phyloP scores from a whole-genome alignment of 176 grass and related monocot species.

The Panicum miliaceum region DNA sequence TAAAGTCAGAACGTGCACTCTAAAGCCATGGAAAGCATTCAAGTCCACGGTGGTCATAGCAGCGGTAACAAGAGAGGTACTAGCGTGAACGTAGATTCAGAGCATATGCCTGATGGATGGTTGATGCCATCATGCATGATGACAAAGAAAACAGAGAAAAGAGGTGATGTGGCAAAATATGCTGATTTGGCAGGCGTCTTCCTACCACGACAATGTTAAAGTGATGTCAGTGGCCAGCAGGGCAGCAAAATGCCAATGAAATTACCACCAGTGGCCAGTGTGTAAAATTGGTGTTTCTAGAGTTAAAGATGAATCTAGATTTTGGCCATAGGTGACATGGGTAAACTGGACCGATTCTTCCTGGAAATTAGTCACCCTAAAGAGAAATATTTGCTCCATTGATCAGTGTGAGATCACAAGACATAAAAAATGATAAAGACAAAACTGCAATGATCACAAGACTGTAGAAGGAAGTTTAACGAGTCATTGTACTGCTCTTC shows the following conservation, averaged over 20 bases:
- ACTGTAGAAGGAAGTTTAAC: background rate
- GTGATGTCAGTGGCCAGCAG: background rate
- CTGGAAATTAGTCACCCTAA: background rate
- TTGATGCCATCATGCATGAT: background rate
- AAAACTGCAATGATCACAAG: background rate
- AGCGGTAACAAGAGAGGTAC: background rate
- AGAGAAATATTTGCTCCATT: background rate
- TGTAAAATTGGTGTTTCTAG: background rate
- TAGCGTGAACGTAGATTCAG: background rate
- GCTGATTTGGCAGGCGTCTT: background rate
- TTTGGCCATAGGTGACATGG: background rate
- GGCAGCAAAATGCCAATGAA: background rate
- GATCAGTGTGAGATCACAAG: background rate
- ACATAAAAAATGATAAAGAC: conserved; percentile 3
- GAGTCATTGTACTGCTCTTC: conserved; percentile 1
- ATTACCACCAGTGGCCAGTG: background rate
- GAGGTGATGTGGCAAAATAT: background rate
- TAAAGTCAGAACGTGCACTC: background rate
- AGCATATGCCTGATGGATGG: background rate
- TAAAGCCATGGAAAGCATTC: background rate
- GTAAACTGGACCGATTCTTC: background rate
- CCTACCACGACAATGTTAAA: background rate
- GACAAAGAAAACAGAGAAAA: background rate
- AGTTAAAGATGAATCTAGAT: background rate
- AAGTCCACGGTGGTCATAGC: background rate